phyloP scores from a whole-genome alignment of 2,329 filamentous ascomycete genomes.

The Eurotiales sp. region DNA sequence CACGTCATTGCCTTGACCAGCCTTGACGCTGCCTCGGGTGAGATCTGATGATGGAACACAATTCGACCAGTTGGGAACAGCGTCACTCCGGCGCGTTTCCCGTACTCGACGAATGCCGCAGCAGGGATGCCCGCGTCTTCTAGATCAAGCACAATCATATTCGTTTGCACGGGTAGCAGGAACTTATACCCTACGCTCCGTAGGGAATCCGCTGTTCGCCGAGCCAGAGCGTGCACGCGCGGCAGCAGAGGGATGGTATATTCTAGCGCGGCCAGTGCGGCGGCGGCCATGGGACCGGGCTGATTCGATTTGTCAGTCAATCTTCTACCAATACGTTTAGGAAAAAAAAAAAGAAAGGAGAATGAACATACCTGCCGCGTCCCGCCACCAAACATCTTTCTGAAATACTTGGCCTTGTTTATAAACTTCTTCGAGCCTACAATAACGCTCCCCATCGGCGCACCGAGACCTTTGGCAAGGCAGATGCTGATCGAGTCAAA shows the following conservation, averaged over 20 bases:
- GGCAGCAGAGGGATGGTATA: constrained; percentile 22
- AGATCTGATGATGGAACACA: constrained; percentile 27
- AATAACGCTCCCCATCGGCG: constrained; percentile 31
- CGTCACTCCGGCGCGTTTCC: constrained; percentile 19
- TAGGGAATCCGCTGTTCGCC: constrained; percentile 20
- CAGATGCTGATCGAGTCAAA: constrained; percentile 34
- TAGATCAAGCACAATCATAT: constrained; percentile 25
- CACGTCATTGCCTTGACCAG: constrained; percentile 20
- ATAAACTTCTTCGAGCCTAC: constrained; percentile 26
- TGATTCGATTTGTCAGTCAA: no score
- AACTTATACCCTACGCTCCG: constrained; percentile 21
- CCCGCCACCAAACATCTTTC: constrained; percentile 32
- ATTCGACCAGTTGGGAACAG: constrained; percentile 22
- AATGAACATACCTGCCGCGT: constrained; percentile 24
- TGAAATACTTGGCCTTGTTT: constrained; percentile 26
- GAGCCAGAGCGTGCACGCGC: constrained; percentile 21
- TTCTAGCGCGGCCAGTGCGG: constrained; percentile 22
- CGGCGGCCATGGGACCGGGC: constrained; percentile 29
- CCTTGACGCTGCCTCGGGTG: constrained; percentile 19
- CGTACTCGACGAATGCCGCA: constrained; percentile 21
- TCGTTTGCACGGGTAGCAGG: constrained; percentile 24
- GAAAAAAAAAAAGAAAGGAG: not conserved
- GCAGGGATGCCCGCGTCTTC: constrained; percentile 19
- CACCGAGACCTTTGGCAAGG: constrained; percentile 31
- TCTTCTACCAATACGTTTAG: no score